These are phyloP conservation scores for Lyophyllum decastes DNA, from an alignment of 768 basidiomycete species.

Conservation along the genomic window DNA sequence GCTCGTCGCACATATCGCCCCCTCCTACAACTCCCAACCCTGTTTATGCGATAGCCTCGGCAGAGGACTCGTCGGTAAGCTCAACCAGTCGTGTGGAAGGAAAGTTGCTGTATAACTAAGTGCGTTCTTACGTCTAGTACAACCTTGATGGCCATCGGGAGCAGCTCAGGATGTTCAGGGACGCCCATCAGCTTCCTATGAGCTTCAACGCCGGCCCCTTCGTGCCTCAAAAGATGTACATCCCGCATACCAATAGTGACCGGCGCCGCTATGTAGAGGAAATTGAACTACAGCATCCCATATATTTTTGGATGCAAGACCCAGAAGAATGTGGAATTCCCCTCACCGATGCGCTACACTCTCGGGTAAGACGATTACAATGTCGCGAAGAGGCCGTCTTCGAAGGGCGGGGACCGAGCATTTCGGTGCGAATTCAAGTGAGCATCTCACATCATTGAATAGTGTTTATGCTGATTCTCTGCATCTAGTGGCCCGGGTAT, in stretches of 20 bases:
- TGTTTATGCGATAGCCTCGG: background rate
- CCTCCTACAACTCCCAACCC: constrained; percentile 7
- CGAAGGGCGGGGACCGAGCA: constrained; percentile 71
- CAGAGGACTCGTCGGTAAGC: constrained; percentile 7
- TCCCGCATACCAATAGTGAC: constrained; percentile 77
- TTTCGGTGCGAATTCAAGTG: constrained; percentile 78
- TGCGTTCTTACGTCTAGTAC: constrained; percentile 11
- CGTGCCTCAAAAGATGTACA: constrained; percentile 72
- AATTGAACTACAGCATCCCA: constrained; percentile 60
- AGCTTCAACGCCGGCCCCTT: constrained; percentile 44
- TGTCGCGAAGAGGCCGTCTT: constrained; percentile 70
- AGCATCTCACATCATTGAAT: constrained; percentile 17
- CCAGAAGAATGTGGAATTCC: constrained; percentile 62
- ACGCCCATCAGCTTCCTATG: constrained; percentile 37
- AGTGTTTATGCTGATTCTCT: constrained; percentile 4
- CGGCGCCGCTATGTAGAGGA: constrained; percentile 76
- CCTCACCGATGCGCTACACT: constrained; percentile 64
- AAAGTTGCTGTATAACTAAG: background rate
- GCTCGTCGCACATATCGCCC: constrained; percentile 7
- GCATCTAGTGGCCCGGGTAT: constrained; percentile 75
- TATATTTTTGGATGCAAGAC: constrained; percentile 58
- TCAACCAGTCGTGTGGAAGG: too few species aligned
- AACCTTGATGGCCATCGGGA: constrained; percentile 43
- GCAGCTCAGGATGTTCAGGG: constrained; percentile 45
- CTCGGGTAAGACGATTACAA: constrained; percentile 53